A percentile compares a stretch with the other conserved stretches of the same genome.
Evolutionary conservation across 2,329 filamentous ascomycete species (phyloP).

Genomic region (Lachnum nothofagi): DNA sequence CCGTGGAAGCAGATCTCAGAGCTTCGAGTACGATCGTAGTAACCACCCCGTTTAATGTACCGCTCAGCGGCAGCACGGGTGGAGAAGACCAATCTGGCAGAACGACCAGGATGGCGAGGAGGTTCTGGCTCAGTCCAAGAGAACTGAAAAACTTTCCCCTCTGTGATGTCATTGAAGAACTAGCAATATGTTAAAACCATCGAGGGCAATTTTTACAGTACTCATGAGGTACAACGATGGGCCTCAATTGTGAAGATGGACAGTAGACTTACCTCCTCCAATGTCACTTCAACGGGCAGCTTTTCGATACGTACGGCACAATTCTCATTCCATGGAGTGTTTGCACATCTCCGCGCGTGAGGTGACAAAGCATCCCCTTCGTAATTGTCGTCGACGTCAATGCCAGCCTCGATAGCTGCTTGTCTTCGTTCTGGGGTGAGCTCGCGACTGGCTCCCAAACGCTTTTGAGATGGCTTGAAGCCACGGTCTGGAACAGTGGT

Average conservation of each 20-base stretch:
- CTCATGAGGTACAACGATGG: too few relatives aligned
- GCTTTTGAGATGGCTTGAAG: not conserved
- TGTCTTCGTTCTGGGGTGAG: not conserved
- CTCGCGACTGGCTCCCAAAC: not conserved
- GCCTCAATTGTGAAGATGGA: too few relatives aligned
- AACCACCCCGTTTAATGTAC: not conserved
- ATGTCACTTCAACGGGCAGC: not conserved
- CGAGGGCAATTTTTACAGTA: too few relatives aligned
- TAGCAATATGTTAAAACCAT: not conserved
- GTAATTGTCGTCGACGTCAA: not conserved
- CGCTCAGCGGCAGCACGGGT: not conserved
- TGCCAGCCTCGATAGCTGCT: not conserved
- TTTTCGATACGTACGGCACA: not conserved
- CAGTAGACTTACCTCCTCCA: not conserved
- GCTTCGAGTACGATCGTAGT: not conserved
- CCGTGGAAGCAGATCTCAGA: constrained; percentile 10
- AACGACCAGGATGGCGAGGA: not conserved
- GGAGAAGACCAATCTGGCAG: not conserved
- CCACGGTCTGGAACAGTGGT: not conserved
- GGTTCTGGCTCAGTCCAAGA: not conserved
- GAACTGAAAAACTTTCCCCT: not conserved
- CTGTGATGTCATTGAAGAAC: not conserved
- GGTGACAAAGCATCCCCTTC: not conserved
- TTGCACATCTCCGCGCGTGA: not conserved
- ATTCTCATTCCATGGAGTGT: too few relatives aligned